phyloP scores from a whole-genome alignment of 1,284 basidiomycete species.

The Porodaedalea pini region DNA sequence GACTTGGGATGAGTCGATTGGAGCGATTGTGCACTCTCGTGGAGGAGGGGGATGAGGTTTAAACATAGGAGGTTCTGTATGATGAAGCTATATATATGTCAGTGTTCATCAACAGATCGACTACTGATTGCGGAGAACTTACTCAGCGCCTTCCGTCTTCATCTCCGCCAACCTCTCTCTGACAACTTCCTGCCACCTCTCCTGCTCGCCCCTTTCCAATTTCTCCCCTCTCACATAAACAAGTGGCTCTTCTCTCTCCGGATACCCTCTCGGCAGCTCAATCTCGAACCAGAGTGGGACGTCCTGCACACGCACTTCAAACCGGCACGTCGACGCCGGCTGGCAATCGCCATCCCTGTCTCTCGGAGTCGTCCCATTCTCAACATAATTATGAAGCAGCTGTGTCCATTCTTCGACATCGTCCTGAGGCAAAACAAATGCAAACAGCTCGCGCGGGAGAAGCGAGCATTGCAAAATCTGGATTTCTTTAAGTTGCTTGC shows the following conservation, averaged over 20 bases:
- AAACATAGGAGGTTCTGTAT: conserved; percentile 55
- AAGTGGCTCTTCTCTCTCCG: conserved; percentile 22
- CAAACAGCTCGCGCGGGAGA: conserved; percentile 33
- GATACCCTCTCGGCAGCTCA: conserved; percentile 19
- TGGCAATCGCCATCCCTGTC: conserved; percentile 21
- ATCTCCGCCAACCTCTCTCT: conserved; percentile 40
- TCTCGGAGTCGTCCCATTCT: not conserved
- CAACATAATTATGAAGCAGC: conserved; percentile 3
- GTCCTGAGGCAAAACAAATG: conserved; percentile 12
- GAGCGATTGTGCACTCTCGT: conserved; percentile 32
- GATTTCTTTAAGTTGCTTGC: conserved; percentile 25
- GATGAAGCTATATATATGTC: conserved; percentile 44
- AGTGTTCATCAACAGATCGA: not conserved
- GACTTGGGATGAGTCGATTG: not conserved
- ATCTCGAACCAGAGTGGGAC: conserved; percentile 24
- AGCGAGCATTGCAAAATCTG: conserved; percentile 32
- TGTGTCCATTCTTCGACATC: conserved; percentile 17
- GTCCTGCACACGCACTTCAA: conserved; percentile 28
- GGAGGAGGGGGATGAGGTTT: conserved; percentile 56
- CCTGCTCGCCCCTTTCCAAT: conserved; percentile 48
- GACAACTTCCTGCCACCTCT: conserved; percentile 46
- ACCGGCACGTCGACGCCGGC: conserved; percentile 17
- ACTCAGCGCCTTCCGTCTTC: conserved; percentile 41
- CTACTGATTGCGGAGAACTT: conserved; percentile 27
- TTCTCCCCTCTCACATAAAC: conserved; percentile 46